Evolutionary conservation across 176 grass and related monocot genomes (phyloP).

Genomic region (Areca catechu): DNA sequence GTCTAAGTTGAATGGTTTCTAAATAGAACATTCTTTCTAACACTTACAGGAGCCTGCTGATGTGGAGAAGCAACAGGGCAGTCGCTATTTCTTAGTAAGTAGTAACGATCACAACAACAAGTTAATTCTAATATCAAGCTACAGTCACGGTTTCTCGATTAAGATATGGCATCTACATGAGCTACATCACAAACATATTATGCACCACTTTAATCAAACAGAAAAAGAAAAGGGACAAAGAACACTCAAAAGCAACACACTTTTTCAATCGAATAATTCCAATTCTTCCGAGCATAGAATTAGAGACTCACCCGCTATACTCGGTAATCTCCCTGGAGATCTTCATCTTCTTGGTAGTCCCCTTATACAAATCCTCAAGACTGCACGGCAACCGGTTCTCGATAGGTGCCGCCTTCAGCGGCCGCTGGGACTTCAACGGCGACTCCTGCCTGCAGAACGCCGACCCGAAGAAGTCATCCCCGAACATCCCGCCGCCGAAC

Average conservation of each 20-base stretch:
- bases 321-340: slow-evolving; percentile 18
- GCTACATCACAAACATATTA: too few relatives aligned
- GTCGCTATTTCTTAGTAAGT: too few relatives aligned
- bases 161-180: too few relatives aligned
- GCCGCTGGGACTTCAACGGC: slow-evolving; percentile 4
- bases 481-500: slow-evolving; percentile 5
- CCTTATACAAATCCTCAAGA: slow-evolving; percentile 18
- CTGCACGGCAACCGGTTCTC: slow-evolving; percentile 16
- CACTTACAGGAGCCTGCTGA: too few relatives aligned
- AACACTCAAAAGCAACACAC: neutral
- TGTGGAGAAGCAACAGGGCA: too few relatives aligned
- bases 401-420: neutral
- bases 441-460: slow-evolving; percentile 7
- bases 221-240: too few relatives aligned
- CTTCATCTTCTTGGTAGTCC: slow-evolving; percentile 20
- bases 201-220: too few relatives aligned
- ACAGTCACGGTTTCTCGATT: too few relatives aligned
- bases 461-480: slow-evolving; percentile 6
- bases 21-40: too few relatives aligned
- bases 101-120: too few relatives aligned
- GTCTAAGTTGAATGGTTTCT: too few relatives aligned
- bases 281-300: neutral
- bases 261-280: neutral
- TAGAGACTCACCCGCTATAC: slow-evolving; percentile 7
- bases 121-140: too few relatives aligned